Evolutionary conservation across 108 stramenopile species (phyloP), one percentile per base, ranked within the genome.

Genomic region (Conticribra weissflogii): DNA sequence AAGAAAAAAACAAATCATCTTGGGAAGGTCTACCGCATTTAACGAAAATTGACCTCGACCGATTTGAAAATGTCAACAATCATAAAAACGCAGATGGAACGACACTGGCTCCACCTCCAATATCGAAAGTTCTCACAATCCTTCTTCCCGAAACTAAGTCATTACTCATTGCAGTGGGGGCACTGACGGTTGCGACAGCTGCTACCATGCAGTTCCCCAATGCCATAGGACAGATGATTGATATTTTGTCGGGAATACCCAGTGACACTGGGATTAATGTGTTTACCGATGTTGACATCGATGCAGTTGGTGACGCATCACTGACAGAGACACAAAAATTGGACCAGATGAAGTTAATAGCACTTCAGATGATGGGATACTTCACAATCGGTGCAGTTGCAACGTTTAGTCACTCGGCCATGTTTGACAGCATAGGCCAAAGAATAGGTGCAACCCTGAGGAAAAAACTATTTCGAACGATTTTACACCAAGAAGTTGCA

Each of bases 171-270:
- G 76, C 76, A 30, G 7, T 78, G 0, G 68, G 78, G 14, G 64
- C 70, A 34, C 54, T 79, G 25, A 71, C 78, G 29, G 33, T 79
- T 28, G 63, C 78, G 0, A 79, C 78, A 32, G 64, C 63, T 4
- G 78, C 78, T 27, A 79, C 78, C 31, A 71, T 79, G 64, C 78
- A 79, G 52, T 71, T 79, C 48, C 78, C 78, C 36, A 71, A 71
- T 48, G 69, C 70, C 0, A 71, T 79, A 12, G 78, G 64, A 21
- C 47, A 59, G 21, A 79, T 79, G 63, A 71, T 79, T 62, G 78
- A 79, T 66, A 66, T 79, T 12, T 54, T 79, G 15, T 71, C 69
- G 16, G 21, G 19, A 19, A 21, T 23, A 4, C n/a, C 31, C 4
- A 50, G 24, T 49, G 23, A 5, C 7, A 49, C 44, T 44, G 70